Evolutionary conservation across 2,329 filamentous ascomycete species (phyloP).

Genomic region (Seiridium cupressi): DNA sequence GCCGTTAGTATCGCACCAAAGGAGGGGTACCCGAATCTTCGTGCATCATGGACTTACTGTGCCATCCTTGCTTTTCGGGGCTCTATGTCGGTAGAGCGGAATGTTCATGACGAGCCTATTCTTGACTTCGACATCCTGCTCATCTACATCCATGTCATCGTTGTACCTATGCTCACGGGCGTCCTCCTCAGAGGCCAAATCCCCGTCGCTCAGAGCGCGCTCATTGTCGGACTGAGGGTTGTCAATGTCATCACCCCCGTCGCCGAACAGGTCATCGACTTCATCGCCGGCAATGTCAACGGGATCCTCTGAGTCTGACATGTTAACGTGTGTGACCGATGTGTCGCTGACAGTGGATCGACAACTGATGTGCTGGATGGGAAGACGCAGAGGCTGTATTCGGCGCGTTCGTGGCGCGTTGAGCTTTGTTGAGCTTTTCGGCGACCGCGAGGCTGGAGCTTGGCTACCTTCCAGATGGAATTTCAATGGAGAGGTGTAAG

Average conservation of each 20-base stretch:
- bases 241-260: constrained; percentile 52
- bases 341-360: not conserved
- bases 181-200: constrained; percentile 51
- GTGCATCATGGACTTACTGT: constrained; percentile 47
- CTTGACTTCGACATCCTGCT: constrained; percentile 36
- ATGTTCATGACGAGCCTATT: constrained; percentile 62
- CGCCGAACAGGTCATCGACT: constrained; percentile 62
- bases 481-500: not conserved
- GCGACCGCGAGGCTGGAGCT: not conserved
- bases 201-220: constrained; percentile 62
- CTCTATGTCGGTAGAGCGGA: constrained; percentile 65
- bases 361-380: not conserved
- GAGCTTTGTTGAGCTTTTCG: not conserved
- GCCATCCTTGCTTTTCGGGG: constrained; percentile 70
- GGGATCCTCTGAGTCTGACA: constrained; percentile 58
- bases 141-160: constrained; percentile 36
- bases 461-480: not conserved
- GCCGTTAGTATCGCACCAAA: not conserved
- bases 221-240: constrained; percentile 63
- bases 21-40: not conserved
- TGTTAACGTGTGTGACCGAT: constrained; percentile 21
- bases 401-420: not conserved
- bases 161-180: constrained; percentile 44
- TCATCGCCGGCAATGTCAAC: constrained; percentile 50
- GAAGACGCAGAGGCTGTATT: not conserved